Evolutionary conservation across 352 stramenopile species (phyloP), one percentile per base, ranked within the genome.

Genomic region (Phytophthora citrophthora): DNA sequence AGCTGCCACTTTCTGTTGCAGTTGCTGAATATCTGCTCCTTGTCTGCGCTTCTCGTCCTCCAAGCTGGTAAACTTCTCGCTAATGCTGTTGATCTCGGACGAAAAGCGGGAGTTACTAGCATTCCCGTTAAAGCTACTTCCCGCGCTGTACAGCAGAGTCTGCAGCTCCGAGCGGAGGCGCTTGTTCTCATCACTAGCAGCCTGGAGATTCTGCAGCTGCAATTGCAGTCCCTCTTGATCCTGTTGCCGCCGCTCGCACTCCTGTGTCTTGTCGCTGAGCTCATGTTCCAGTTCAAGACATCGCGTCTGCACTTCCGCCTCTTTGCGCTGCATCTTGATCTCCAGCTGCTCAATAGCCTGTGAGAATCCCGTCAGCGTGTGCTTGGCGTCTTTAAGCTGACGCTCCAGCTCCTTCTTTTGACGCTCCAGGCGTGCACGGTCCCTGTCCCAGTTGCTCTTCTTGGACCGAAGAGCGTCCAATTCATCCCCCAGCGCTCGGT

Each of bases 321-420:
- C 81, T 27, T 87, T 81, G 46, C 83, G 83, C 61, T 90, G 83
- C 71, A 90, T 83, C 68, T 91, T 93, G 40, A 88, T 80, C 58
- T 93, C 83, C 32, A 93, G 68, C 61, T 93, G 81, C 43, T 93
- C 83, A 23, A 93, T 77, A 18, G 83, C 81, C 32, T 93, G 77
- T 29, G 75, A 77, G 51, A 90, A 89, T n/a, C 74, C 62, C 23
- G 70, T 68, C 38, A 93, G 76, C 32, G 75, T 89, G 32, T 74
- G 64, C 27, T 76, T 74, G 15, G 81, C 77, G 23, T 90, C 83
- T 45, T 81, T 78, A 2, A 90, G 56, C 64, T 93, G 81, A 0
- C 72, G 64, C 61, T 90, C 79, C 10, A 86, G 52, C 31, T 90
- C 79, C 34, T 69, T 62, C 39, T 80, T 74, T 29, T 81, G 72